Evolutionary conservation across 164 flowering plant genomes (phyloP).

Genomic region (Macadamia integrifolia): DNA sequence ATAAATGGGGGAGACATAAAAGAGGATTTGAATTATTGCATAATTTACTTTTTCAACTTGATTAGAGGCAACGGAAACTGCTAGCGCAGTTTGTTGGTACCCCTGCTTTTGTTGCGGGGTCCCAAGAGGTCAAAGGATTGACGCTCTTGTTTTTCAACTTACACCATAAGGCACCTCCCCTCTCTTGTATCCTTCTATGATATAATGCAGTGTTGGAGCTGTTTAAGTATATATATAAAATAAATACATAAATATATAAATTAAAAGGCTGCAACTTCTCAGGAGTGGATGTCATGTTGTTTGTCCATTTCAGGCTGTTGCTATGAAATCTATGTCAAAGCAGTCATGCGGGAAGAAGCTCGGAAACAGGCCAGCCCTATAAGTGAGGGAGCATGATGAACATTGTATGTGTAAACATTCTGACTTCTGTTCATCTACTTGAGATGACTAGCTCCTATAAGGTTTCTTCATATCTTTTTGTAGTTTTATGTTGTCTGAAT

Average conservation of each 20-base stretch:
- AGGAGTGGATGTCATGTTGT: not conserved
- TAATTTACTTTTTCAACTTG: too few relatives aligned
- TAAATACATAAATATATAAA: too few relatives aligned
- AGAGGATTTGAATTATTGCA: too few relatives aligned
- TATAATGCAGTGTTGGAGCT: too few relatives aligned
- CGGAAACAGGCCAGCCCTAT: not conserved
- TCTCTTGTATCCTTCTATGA: too few relatives aligned
- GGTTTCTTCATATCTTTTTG: not conserved
- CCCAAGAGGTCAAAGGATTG: too few relatives aligned
- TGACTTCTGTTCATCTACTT: not conserved
- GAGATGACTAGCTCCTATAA: not conserved
- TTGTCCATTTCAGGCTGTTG: conserved; percentile 27
- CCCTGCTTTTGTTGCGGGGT: too few relatives aligned
- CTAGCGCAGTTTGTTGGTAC: too few relatives aligned
- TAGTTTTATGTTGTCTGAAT: conserved; percentile 2
- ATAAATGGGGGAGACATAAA: not conserved
- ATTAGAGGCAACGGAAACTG: too few relatives aligned
- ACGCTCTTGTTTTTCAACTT: too few relatives aligned
- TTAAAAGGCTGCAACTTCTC: not conserved
- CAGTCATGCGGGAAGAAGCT: conserved; percentile 17
- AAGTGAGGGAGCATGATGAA: conserved; percentile 1
- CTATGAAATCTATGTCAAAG: conserved; percentile 24
- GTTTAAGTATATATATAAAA: too few relatives aligned
- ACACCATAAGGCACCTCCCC: too few relatives aligned
- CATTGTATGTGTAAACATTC: not conserved